A percentile compares a stretch with the other conserved stretches of the same genome.
phyloP scores from a whole-genome alignment of 1,284 basidiomycete species.

The Boletus sp. region DNA sequence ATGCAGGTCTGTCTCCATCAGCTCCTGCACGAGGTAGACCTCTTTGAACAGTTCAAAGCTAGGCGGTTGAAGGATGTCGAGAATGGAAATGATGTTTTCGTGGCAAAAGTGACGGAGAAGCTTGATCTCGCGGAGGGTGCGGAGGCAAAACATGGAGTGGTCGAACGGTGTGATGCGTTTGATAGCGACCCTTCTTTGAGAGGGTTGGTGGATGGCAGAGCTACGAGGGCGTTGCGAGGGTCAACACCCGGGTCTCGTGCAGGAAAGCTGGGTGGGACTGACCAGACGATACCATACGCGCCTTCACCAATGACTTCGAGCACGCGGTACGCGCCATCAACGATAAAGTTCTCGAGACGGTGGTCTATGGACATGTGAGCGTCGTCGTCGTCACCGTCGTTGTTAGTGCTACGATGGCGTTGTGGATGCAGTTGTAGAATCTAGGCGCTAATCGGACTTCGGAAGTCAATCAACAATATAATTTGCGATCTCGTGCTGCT shows the following conservation, averaged over 20 bases:
- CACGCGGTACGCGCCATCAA: conserved; percentile 74
- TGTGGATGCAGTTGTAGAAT: conserved; percentile 18
- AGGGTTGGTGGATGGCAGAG: conserved; percentile 69
- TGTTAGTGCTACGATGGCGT: conserved; percentile 9
- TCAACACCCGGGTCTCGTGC: neutral
- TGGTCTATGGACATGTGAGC: conserved; percentile 25
- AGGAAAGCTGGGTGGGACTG: conserved; percentile 4
- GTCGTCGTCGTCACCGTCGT: conserved; percentile 15
- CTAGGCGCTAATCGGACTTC: conserved; percentile 30
- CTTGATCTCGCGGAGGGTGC: conserved; percentile 87
- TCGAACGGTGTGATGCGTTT: conserved; percentile 88
- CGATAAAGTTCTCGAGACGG: conserved; percentile 36
- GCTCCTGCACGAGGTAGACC: conserved; percentile 87
- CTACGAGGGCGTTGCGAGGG: conserved; percentile 39
- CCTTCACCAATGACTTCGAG: conserved; percentile 91
- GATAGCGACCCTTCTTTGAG: conserved; percentile 71
- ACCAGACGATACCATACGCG: conserved; percentile 86
- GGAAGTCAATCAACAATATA: conserved; percentile 17
- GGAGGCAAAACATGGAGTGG: conserved; percentile 86
- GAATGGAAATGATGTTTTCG: conserved; percentile 78
- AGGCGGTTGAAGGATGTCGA: conserved; percentile 73
- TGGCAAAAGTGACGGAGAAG: conserved; percentile 55
- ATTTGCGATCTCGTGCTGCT: neutral
- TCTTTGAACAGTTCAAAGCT: conserved; percentile 73
- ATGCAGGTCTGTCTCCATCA: conserved; percentile 92